Conservation (phyloP, 1,139 yeast species). For the Lodderomyces theae region DNA sequence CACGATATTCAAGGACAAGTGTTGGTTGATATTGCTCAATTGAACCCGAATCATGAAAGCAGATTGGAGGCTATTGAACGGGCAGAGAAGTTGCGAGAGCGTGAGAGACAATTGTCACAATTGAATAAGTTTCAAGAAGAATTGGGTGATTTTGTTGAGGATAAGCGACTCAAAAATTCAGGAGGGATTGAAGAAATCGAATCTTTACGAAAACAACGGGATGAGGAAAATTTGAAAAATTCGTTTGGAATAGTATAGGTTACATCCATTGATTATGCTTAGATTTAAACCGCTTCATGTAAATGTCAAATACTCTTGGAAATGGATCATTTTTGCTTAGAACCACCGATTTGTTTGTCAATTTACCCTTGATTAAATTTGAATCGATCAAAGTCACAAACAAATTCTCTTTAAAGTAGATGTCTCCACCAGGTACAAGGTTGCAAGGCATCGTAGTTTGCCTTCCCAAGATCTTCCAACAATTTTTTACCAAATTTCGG, state of each 20-base stretch:
- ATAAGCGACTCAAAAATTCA: constrained; percentile 66
- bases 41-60: constrained; percentile 80
- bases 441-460: constrained; percentile 32
- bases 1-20: constrained; percentile 75
- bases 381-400: constrained; percentile 51
- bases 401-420: constrained; percentile 43
- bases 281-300: constrained; percentile 9
- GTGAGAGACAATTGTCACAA: constrained; percentile 59
- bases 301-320: constrained; percentile 40
- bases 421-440: constrained; percentile 23
- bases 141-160: constrained; percentile 81
- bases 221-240: constrained; percentile 61
- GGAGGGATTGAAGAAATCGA: constrained; percentile 92
- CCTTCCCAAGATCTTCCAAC: constrained; percentile 30
- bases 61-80: constrained; percentile 84
- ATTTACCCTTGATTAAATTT: constrained; percentile 51
- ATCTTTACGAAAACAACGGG: constrained; percentile 61
- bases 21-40: constrained; percentile 70
- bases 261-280: constrained; percentile 14
- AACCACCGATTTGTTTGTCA: constrained; percentile 43
- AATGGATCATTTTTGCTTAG: constrained; percentile 51
- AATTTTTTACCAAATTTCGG: constrained; percentile 42
- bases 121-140: constrained; percentile 78
- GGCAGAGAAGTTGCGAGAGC: constrained; percentile 79
- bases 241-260: constrained; percentile 30